Base-by-base conservation (phyloP, 768 basidiomycete species). In the Lyophyllum shimeji region DNA sequence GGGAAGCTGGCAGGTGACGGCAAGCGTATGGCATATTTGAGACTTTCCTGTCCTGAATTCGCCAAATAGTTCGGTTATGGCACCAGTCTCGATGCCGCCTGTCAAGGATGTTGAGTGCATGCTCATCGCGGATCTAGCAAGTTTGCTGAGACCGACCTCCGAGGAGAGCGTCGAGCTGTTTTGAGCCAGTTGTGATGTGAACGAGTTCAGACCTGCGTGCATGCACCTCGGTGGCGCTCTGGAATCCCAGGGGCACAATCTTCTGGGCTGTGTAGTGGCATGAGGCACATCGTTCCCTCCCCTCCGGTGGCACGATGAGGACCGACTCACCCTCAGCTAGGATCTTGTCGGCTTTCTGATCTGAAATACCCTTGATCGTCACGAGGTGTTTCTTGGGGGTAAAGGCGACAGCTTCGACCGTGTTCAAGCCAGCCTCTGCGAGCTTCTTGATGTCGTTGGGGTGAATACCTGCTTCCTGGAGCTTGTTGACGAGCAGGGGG, bases 41-140 rank as follows among this genome's bases (percentile, higher is more conserved):
- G 93, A 96, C 74, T 99, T 98, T 53, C 97, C 97, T 9, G 97
- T 98, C 61, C 97, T 82, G 73, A 99, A 99, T 74, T 99, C 97
- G 55, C 96, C 97, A 74, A 97, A 98, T 24, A 99, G 77, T 71
- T 99, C 97, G 0, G 97, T 99, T 67, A 99, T 97, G 0, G 95
- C 90, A 40, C 97, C 97, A 17, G 97, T 99, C 76, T 99, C 97
- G 63, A 99, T 93, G 8, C 97, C 97, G 51, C 92, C 91, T 93
- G 58, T n/a, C 3, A n/a, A 56, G 17, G 20, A 33, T 39, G 49
- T 52, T 57, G 7, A 42, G 37, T 15, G 23, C 46, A 58, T 59
- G 58, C 47, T 55, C 47, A 17, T n/a, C n/a, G n/a, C n/a, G n/a
- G 27, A 47, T 40, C n/a, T 54, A 34, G 43, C 29, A 29, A 21